These are phyloP conservation scores for Claviceps spartinae DNA, from an alignment of 2,329 filamentous ascomycete species.

Conservation along the genomic window DNA sequence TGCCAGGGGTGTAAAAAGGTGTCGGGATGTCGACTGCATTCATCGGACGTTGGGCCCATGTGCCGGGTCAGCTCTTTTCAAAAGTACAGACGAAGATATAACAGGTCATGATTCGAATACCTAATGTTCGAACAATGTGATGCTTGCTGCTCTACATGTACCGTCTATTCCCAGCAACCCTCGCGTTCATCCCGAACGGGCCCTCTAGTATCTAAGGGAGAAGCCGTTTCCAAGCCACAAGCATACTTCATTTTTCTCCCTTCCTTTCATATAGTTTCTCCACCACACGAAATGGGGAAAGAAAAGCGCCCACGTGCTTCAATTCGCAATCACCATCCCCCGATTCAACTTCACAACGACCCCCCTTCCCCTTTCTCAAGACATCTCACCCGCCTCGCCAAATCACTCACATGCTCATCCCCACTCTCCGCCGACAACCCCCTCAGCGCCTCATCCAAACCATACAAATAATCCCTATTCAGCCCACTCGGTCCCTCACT, in stretches of 20 bases:
- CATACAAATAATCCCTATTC: conserved; percentile 80
- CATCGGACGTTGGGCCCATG: too few species aligned
- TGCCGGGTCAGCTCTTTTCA: neutral
- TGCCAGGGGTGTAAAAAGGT: too few species aligned
- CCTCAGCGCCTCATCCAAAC: conserved; percentile 61
- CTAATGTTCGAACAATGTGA: neutral
- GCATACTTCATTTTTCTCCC: too few species aligned
- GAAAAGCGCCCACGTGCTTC: neutral
- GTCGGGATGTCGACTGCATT: too few species aligned
- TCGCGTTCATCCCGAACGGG: too few species aligned
- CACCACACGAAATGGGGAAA: neutral
- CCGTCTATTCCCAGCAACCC: too few species aligned
- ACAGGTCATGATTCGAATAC: neutral
- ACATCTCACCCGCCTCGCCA: conserved; percentile 57
- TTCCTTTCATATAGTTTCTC: too few species aligned
- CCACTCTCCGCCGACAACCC: conserved; percentile 61
- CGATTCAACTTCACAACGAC: neutral
- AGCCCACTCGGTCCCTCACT: conserved; percentile 74
- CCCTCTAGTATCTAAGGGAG: too few species aligned
- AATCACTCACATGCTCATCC: conserved; percentile 73
- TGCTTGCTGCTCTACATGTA: too few species aligned
- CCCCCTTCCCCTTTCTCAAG: conserved; percentile 24
- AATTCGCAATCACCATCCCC: neutral
- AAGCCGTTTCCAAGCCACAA: too few species aligned
- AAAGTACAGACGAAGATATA: neutral